These are phyloP conservation scores for Lasiosphaeriaceae sp. DNA, from an alignment of 495 filamentous ascomycete genomes.

Conservation along the genomic window DNA sequence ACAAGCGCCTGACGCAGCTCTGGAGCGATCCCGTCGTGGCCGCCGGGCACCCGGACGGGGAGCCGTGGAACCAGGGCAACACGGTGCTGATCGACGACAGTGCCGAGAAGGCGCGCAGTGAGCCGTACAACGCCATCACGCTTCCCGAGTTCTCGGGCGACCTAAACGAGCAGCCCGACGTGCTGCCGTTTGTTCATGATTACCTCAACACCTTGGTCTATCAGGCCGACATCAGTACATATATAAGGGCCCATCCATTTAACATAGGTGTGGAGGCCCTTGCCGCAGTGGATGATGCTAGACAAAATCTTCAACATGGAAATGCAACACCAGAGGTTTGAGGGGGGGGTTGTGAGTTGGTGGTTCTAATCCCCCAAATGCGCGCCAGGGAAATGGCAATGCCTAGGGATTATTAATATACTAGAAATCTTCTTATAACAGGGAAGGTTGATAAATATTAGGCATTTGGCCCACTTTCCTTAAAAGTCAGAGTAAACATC, in stretches of 20 bases:
- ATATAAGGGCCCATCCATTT: conserved; percentile 37
- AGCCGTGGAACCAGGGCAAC: conserved; percentile 73
- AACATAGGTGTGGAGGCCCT: background rate
- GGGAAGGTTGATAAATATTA: background rate
- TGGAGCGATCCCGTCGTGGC: conserved; percentile 61
- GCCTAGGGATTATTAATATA: too few relatives aligned
- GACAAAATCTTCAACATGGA: background rate
- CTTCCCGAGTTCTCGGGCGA: conserved; percentile 69
- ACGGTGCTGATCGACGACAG: conserved; percentile 89
- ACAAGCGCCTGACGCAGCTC: conserved; percentile 72
- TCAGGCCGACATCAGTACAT: conserved; percentile 46
- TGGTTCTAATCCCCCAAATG: background rate
- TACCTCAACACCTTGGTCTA: conserved; percentile 42
- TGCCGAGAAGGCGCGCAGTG: conserved; percentile 67
- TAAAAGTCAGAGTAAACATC: conserved; percentile 1
- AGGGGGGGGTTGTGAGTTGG: background rate
- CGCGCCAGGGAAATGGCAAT: too few relatives aligned
- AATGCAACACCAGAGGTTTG: background rate
- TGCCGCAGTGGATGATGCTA: background rate
- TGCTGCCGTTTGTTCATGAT: conserved; percentile 46
- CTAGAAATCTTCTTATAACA: too few relatives aligned
- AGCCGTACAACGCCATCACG: conserved; percentile 79
- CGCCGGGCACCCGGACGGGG: conserved; percentile 35
- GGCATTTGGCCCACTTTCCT: background rate
- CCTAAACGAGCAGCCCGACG: conserved; percentile 25